These are phyloP conservation scores for Suhomyces emberorum DNA, from an alignment of 805 yeast genomes.

Conservation along the genomic window DNA sequence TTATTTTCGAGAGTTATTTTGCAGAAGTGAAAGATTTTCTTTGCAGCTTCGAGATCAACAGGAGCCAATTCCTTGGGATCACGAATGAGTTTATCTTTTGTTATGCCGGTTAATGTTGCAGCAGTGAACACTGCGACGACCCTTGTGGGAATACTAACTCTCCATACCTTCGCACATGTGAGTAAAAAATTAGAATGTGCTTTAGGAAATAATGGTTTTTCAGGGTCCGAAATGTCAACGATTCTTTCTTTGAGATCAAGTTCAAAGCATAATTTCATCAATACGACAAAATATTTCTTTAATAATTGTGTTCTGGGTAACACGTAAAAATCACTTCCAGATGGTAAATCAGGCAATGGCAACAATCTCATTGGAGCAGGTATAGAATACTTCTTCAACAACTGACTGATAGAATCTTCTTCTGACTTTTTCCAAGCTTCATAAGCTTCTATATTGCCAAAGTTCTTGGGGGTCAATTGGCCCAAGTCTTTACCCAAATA, in stretches of 20 bases:
- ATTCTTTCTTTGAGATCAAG: constrained; percentile 23
- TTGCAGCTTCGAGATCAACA: constrained; percentile 26
- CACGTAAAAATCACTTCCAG: constrained; percentile 36
- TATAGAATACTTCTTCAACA: constrained; percentile 28
- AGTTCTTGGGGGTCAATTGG: constrained; percentile 31
- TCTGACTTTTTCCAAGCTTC: constrained; percentile 34
- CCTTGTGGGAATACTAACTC: constrained; percentile 48
- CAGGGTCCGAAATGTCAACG: constrained; percentile 9
- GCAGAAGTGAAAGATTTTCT: constrained; percentile 25
- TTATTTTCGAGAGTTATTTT: constrained; percentile 31
- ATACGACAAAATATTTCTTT: constrained; percentile 35
- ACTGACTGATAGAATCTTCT: constrained; percentile 17
- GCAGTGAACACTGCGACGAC: constrained; percentile 52
- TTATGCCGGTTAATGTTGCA: constrained; percentile 29
- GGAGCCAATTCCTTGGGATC: constrained; percentile 26
- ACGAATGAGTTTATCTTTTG: constrained; percentile 22
- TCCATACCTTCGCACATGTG: constrained; percentile 55
- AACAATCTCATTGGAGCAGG: constrained; percentile 31
- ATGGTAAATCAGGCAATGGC: constrained; percentile 29
- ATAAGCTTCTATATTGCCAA: constrained; percentile 21
- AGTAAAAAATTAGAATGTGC: constrained; percentile 41
- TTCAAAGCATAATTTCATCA: constrained; percentile 43
- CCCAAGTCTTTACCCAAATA: constrained; percentile 38
- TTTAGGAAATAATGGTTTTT: constrained; percentile 33
- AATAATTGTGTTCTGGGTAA: constrained; percentile 33